Evolutionary conservation across 495 filamentous ascomycete species (phyloP).

Genomic region (Polyplosphaeria fusca): DNA sequence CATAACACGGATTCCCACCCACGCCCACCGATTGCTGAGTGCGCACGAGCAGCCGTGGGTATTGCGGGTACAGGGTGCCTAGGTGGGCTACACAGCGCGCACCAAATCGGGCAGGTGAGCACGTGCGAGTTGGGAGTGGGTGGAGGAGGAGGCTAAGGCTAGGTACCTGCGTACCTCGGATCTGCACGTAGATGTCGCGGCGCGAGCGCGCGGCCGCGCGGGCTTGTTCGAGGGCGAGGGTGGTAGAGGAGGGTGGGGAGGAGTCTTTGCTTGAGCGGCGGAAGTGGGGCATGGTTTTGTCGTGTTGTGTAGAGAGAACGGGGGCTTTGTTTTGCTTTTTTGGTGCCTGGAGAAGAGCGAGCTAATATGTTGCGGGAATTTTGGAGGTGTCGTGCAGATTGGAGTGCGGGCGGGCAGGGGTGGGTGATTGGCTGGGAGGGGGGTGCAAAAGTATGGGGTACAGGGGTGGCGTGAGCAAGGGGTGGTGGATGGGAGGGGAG

Average conservation of each 20-base stretch:
- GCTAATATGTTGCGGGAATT: constrained; percentile 2
- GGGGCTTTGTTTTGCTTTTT: neutral
- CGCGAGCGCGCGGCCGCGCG: neutral
- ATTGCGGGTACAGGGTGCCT: constrained; percentile 10
- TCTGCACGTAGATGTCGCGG: constrained; percentile 9
- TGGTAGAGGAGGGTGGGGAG: neutral
- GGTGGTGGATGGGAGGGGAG: too few species aligned
- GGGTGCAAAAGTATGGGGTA: too few species aligned
- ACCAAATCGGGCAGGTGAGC: neutral
- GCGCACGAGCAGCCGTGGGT: constrained; percentile 6
- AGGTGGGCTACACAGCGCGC: constrained; percentile 7
- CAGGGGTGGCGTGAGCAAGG: too few species aligned
- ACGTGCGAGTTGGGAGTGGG: neutral
- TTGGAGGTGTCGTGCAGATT: neutral
- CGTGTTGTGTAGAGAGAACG: too few species aligned
- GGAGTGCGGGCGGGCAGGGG: constrained; percentile 10
- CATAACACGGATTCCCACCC: constrained; percentile 1
- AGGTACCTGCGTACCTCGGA: constrained; percentile 4
- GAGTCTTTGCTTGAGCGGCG: neutral
- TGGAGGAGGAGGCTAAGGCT: neutral
- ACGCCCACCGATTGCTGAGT: constrained; percentile 12
- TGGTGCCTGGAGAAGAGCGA: neutral
- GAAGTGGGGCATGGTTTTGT: neutral
- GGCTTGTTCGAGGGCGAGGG: neutral
- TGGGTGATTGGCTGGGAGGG: constrained; percentile 1